phyloP scores from a whole-genome alignment of 106 monocot species.

The Dioscorea dumetorum region DNA sequence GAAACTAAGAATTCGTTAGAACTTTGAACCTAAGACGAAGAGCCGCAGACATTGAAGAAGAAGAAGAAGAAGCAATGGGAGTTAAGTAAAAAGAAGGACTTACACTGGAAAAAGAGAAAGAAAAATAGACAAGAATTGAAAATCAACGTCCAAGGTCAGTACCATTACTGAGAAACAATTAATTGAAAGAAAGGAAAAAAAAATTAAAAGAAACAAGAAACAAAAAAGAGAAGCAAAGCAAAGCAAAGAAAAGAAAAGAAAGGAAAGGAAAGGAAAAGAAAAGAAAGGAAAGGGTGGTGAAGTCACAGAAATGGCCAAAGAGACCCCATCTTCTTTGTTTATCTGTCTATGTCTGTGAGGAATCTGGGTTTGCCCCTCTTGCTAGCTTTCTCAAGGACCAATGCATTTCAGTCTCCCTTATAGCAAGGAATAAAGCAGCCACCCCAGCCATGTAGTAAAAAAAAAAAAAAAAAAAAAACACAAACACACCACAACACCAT shows the following conservation, averaged over 20 bases:
- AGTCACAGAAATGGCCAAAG: neutral
- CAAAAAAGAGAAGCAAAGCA: neutral
- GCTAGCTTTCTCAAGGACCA: conserved; percentile 42
- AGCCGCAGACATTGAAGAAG: conserved; percentile 5
- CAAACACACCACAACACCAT: too few species aligned
- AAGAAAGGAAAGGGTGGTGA: neutral
- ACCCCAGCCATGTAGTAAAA: too few species aligned
- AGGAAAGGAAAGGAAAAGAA: neutral
- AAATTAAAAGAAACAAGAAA: neutral
- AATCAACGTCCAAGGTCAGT: neutral
- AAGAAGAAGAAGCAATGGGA: neutral
- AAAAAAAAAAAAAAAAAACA: too few species aligned
- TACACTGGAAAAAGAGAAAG: neutral
- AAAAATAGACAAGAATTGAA: neutral
- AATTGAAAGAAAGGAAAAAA: neutral
- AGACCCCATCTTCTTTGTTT: neutral
- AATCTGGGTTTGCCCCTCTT: conserved; percentile 18
- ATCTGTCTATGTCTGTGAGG: conserved; percentile 14
- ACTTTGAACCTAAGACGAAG: neutral
- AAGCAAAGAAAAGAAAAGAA: neutral
- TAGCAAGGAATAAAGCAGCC: too few species aligned
- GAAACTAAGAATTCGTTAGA: conserved; percentile 14
- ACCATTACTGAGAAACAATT: neutral
- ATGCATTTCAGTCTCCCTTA: conserved; percentile 5
- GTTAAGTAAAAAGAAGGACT: neutral